Evolutionary conservation across 192 early-diverging fungal genomes (phyloP).

Genomic region (Paraglomus occultum): DNA sequence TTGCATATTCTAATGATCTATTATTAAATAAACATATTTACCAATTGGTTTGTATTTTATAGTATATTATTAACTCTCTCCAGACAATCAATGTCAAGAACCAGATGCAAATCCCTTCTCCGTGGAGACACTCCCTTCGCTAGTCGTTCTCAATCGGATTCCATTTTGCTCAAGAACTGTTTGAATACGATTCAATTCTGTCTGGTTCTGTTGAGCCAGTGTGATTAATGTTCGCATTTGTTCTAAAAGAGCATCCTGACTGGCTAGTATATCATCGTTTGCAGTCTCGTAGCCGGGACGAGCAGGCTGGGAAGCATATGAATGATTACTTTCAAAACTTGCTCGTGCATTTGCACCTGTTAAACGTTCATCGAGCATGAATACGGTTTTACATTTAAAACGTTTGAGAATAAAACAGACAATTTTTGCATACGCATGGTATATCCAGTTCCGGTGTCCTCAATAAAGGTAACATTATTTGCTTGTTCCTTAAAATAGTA

Average conservation of each 20-base stretch:
- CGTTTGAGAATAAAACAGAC: not conserved
- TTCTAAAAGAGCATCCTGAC: slow-evolving; percentile 26
- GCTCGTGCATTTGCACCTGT: slow-evolving; percentile 27
- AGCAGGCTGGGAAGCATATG: slow-evolving; percentile 31
- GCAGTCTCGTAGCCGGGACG: slow-evolving; percentile 38
- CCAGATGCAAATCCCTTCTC: too few relatives aligned
- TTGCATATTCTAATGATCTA: too few relatives aligned
- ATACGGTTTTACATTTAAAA: not conserved
- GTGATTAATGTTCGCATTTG: slow-evolving; percentile 21
- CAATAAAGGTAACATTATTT: not conserved
- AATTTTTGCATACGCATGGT: slow-evolving; percentile 9
- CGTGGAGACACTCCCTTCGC: too few relatives aligned
- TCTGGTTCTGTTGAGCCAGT: slow-evolving; percentile 25
- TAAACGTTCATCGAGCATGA: not conserved
- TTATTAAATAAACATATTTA: too few relatives aligned
- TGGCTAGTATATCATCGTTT: slow-evolving; percentile 21
- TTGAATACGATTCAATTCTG: slow-evolving; percentile 15
- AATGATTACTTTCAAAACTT: slow-evolving; percentile 44
- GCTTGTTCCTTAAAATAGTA: not conserved
- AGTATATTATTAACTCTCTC: too few relatives aligned
- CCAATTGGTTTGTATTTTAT: too few relatives aligned
- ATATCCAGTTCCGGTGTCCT: slow-evolving; percentile 1
- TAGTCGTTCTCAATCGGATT: not conserved
- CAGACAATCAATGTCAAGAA: too few relatives aligned
- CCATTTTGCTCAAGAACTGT: slow-evolving; percentile 25